A percentile compares a stretch with the other conserved stretches of the same genome.
Conservation (phyloP, 1,139 yeast genomes). For the Pichiaceae sp. region DNA sequence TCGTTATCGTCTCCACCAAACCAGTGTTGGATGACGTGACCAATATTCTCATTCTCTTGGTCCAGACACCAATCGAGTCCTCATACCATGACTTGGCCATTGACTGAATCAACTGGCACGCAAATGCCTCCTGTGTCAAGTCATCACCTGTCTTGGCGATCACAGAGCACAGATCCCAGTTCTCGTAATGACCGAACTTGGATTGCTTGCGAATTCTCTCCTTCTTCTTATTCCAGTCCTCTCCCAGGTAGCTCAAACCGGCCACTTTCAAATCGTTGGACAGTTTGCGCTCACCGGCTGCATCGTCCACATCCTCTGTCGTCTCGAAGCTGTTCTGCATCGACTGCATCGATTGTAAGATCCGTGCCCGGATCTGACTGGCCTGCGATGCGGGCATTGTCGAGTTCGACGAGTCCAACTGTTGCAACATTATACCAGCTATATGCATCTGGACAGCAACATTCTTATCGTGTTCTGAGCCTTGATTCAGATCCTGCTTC, state of each 20-base stretch:
- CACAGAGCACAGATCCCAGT: slow-evolving; percentile 93
- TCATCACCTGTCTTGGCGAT: slow-evolving; percentile 96
- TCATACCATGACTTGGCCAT: slow-evolving; percentile 79
- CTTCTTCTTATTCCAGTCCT: slow-evolving; percentile 83
- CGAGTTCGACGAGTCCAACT: slow-evolving; percentile 56
- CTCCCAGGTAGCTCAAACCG: slow-evolving; percentile 67
- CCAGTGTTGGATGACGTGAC: slow-evolving; percentile 90
- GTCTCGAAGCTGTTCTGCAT: slow-evolving; percentile 67
- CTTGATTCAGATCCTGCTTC: slow-evolving; percentile 10
- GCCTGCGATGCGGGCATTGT: slow-evolving; percentile 67
- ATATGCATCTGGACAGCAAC: slow-evolving; percentile 90
- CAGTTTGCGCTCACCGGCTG: slow-evolving; percentile 84
- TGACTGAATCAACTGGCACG: slow-evolving; percentile 84
- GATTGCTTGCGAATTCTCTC: slow-evolving; percentile 71
- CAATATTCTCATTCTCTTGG: slow-evolving; percentile 82
- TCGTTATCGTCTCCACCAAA: slow-evolving; percentile 88
- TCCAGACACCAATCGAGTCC: slow-evolving; percentile 70
- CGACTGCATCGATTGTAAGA: slow-evolving; percentile 81
- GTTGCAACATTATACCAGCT: slow-evolving; percentile 90
- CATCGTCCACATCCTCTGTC: slow-evolving; percentile 49
- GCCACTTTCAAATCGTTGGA: slow-evolving; percentile 86
- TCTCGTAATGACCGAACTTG: slow-evolving; percentile 73
- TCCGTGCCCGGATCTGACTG: slow-evolving; percentile 62
- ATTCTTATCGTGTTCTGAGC: slow-evolving; percentile 35
- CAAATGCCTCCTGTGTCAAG: slow-evolving; percentile 93